These are phyloP conservation scores for Medakamo hakoo DNA, from an alignment of 139 green algal species.

Conservation along the genomic window DNA sequence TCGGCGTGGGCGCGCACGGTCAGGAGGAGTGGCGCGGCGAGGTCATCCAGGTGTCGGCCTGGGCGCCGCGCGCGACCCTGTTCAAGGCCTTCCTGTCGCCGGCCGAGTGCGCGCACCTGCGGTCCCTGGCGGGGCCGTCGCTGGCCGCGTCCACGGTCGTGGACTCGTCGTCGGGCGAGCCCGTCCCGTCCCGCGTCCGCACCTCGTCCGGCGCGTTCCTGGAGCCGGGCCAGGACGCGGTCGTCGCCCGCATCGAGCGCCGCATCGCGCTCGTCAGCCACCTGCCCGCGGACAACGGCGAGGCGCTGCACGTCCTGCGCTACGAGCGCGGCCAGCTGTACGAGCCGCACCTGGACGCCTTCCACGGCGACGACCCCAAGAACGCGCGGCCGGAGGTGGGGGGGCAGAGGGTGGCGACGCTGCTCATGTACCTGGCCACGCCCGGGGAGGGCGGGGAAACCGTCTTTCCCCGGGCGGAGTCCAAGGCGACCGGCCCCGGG, in stretches of 20 bases:
- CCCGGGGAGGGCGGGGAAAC: conserved; percentile 40
- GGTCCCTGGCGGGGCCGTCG: conserved; percentile 8
- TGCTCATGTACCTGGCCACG: conserved; percentile 72
- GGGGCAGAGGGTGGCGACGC: conserved; percentile 21
- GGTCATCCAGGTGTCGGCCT: neutral
- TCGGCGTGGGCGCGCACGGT: neutral
- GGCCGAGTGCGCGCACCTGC: conserved; percentile 39
- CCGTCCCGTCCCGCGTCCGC: conserved; percentile 24
- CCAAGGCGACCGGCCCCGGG: conserved; percentile 13
- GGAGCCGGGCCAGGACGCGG: conserved; percentile 24
- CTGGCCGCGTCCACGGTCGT: conserved; percentile 35
- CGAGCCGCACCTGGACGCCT: conserved; percentile 69
- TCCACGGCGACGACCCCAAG: conserved; percentile 48
- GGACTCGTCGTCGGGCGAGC: conserved; percentile 29
- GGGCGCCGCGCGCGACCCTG: conserved; percentile 18
- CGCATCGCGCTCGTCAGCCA: conserved; percentile 30
- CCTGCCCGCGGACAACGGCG: conserved; percentile 25
- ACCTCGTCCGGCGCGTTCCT: conserved; percentile 37
- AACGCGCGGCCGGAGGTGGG: neutral
- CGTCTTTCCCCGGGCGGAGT: conserved; percentile 28
- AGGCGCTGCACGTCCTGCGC: conserved; percentile 50
- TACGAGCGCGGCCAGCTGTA: conserved; percentile 76
- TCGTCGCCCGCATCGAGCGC: conserved; percentile 43
- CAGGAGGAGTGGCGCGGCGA: neutral
- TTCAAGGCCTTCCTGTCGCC: conserved; percentile 36